These are phyloP conservation scores for Heliosperma pusillum DNA, from an alignment of 148 eudicot species.

Conservation along the genomic window DNA sequence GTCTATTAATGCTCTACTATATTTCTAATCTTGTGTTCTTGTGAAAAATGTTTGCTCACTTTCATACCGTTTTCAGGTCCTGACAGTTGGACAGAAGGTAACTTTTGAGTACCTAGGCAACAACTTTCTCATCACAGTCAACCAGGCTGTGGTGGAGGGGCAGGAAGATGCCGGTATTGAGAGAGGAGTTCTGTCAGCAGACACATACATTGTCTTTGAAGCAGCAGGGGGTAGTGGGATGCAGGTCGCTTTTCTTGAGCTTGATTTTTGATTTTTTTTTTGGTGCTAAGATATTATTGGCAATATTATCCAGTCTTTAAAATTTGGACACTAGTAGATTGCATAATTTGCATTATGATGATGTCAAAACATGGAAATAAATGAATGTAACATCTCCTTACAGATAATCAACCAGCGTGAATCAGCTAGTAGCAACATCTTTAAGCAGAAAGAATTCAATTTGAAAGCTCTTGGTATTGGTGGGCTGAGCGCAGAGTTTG, in stretches of 20 bases:
- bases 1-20: not conserved
- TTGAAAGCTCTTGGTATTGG: slow-evolving; percentile 89
- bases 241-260: slow-evolving; percentile 40
- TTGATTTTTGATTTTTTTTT: not conserved
- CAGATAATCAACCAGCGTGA: slow-evolving; percentile 91
- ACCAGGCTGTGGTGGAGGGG: slow-evolving; percentile 73
- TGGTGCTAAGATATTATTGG: slow-evolving; percentile 11
- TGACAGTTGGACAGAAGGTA: slow-evolving; percentile 84
- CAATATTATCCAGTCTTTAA: not conserved
- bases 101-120: slow-evolving; percentile 87
- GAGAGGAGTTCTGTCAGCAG: slow-evolving; percentile 76
- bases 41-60: slow-evolving; percentile 11
- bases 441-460: slow-evolving; percentile 90
- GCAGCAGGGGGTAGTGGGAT: slow-evolving; percentile 85
- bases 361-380: slow-evolving; percentile 10
- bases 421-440: slow-evolving; percentile 91
- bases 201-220: slow-evolving; percentile 83
- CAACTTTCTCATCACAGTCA: slow-evolving; percentile 66
- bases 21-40: not conserved
- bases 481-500: slow-evolving; percentile 91
- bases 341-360: not conserved
- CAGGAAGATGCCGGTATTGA: slow-evolving; percentile 55
- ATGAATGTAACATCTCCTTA: slow-evolving; percentile 7
- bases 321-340: not conserved
- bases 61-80: slow-evolving; percentile 50